These are phyloP conservation scores for Handroanthus guayacan DNA, from an alignment of 257 asterid species.

Conservation along the genomic window DNA sequence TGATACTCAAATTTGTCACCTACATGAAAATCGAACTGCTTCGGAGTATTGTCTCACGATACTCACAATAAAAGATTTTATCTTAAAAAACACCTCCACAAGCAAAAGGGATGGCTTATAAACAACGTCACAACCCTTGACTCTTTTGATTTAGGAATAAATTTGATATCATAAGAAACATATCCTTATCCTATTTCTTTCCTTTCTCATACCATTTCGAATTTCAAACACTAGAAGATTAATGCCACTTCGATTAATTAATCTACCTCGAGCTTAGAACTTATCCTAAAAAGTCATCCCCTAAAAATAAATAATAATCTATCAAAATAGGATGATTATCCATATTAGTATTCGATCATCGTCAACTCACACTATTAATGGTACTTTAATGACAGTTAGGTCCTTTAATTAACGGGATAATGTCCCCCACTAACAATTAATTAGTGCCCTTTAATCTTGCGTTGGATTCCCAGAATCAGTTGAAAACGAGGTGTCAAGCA, in stretches of 20 bases:
- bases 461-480: slow-evolving; percentile 13
- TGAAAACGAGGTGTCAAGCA: slow-evolving; percentile 8
- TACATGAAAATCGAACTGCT: too few species aligned
- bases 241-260: neutral
- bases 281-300: neutral
- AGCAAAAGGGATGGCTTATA: too few species aligned
- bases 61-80: too few species aligned
- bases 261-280: neutral
- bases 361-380: neutral
- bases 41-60: too few species aligned
- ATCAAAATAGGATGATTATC: neutral
- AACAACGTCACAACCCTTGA: too few species aligned
- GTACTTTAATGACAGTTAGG: neutral
- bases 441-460: slow-evolving; percentile 25
- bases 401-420: neutral
- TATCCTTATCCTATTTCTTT: too few species aligned
- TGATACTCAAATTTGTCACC: too few species aligned
- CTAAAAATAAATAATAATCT: neutral
- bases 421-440: slow-evolving; percentile 29
- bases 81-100: too few species aligned
- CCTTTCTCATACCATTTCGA: too few species aligned
- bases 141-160: too few species aligned
- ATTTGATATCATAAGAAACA: too few species aligned
- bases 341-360: neutral
- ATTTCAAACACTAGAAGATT: neutral